Evolutionary conservation across 305 asterid species (phyloP).

Genomic region (Salvia sclarea): DNA sequence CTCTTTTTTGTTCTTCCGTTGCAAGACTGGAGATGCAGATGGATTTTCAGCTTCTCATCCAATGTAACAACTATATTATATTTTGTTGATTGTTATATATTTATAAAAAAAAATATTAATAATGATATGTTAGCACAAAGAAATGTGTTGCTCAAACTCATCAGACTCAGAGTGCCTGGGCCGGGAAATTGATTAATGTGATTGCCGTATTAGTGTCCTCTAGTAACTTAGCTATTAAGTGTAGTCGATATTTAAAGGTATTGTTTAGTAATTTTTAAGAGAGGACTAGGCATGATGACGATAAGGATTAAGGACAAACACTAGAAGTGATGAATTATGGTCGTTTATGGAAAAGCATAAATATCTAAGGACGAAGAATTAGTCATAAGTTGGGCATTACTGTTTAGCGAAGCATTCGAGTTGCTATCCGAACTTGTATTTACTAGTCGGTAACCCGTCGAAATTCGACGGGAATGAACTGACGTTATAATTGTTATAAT

Average conservation of each 20-base stretch:
- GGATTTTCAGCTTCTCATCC: neutral
- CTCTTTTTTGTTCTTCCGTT: neutral
- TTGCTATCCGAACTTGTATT: no score
- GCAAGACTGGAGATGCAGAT: neutral
- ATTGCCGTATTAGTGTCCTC: neutral
- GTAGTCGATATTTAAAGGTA: neutral
- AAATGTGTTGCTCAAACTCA: neutral
- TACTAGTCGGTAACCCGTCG: no score
- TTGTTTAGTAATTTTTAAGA: no score
- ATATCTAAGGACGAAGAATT: no score
- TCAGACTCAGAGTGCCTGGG: slow-evolving; percentile 1
- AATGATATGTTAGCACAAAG: neutral
- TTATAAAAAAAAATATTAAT: no score
- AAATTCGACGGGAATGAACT: no score
- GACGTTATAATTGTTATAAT: no score
- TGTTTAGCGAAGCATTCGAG: neutral
- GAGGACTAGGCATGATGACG: no score
- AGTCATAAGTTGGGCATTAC: neutral
- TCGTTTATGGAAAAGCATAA: no score
- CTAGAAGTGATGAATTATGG: no score
- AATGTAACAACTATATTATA: neutral
- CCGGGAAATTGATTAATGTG: neutral
- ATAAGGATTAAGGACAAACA: no score
- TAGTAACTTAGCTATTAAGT: neutral
- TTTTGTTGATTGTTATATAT: no score